phyloP scores from a whole-genome alignment of 768 basidiomycete genomes.

The Termitomyces sp. region DNA sequence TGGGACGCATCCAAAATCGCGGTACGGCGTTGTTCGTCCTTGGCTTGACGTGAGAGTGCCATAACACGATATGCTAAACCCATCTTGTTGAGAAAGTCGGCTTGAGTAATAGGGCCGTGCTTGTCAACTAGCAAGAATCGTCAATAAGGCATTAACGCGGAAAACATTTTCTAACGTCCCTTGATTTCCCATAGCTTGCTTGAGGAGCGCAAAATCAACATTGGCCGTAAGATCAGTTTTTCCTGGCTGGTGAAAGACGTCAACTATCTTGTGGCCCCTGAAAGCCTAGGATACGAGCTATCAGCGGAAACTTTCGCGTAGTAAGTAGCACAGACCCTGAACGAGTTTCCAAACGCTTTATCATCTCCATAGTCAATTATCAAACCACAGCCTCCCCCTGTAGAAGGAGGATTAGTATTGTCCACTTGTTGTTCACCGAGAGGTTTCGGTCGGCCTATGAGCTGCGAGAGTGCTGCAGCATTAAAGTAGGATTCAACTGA shows the following conservation, averaged over 20 bases:
- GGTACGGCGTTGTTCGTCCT: slow-evolving; percentile 39
- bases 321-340: slow-evolving; percentile 59
- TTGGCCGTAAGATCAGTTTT: slow-evolving; percentile 93
- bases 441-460: slow-evolving; percentile 30
- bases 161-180: slow-evolving; percentile 26
- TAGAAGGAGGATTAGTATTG: background rate
- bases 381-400: slow-evolving; percentile 55
- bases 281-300: slow-evolving; percentile 60
- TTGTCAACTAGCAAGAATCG: slow-evolving; percentile 28
- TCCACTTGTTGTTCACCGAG: background rate
- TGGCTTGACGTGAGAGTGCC: slow-evolving; percentile 47
- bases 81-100: slow-evolving; percentile 71
- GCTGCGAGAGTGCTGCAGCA: slow-evolving; percentile 60
- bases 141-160: background rate
- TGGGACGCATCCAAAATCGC: slow-evolving; percentile 56
- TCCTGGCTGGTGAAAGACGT: slow-evolving; percentile 81
- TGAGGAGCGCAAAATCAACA: slow-evolving; percentile 89
- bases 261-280: slow-evolving; percentile 78
- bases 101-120: slow-evolving; percentile 63
- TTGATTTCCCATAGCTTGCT: slow-evolving; percentile 63
- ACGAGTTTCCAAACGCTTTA: slow-evolving; percentile 61
- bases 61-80: slow-evolving; percentile 66
- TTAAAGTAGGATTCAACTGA: slow-evolving; percentile 65
- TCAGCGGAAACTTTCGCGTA: background rate
- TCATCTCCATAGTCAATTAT: slow-evolving; percentile 88